A percentile compares a stretch with the other conserved stretches of the same genome.
Evolutionary conservation across 2,329 filamentous ascomycete genomes (phyloP).

Genomic region (Phaeosphaeria sp.): DNA sequence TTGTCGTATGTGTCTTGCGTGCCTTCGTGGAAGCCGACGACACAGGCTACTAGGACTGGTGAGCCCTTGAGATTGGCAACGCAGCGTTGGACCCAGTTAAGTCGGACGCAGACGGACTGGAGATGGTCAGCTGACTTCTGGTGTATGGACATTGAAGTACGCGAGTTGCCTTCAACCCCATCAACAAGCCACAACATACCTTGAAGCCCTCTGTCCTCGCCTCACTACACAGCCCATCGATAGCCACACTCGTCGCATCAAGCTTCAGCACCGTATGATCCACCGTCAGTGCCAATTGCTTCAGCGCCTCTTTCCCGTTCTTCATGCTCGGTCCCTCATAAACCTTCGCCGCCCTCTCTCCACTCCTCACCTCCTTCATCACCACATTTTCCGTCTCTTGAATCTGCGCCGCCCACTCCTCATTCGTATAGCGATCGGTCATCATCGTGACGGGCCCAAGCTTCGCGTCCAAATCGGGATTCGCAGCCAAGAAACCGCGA

Average conservation of each 20-base stretch:
- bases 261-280: conserved; percentile 60
- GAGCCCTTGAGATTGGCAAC: conserved; percentile 56
- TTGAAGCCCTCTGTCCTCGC: conserved; percentile 57
- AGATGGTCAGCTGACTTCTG: conserved; percentile 16
- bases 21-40: conserved; percentile 67
- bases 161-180: background rate
- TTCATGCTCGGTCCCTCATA: conserved; percentile 36
- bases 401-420: conserved; percentile 53
- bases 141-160: background rate
- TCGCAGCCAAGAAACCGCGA: conserved; percentile 41
- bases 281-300: conserved; percentile 47
- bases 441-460: conserved; percentile 40
- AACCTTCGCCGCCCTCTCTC: conserved; percentile 33
- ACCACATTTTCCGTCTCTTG: conserved; percentile 42
- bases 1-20: conserved; percentile 60
- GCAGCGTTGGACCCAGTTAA: conserved; percentile 59
- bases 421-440: conserved; percentile 54
- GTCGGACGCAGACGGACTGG: conserved; percentile 64
- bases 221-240: conserved; percentile 63
- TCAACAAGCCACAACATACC: conserved; percentile 31
- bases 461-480: conserved; percentile 36
- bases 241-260: conserved; percentile 55
- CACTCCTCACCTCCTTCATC: conserved; percentile 32
- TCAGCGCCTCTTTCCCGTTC: conserved; percentile 34
- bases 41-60: conserved; percentile 61